These are phyloP conservation scores for Lepidium sativum DNA, from an alignment of 345 rosid species.

Conservation along the genomic window DNA sequence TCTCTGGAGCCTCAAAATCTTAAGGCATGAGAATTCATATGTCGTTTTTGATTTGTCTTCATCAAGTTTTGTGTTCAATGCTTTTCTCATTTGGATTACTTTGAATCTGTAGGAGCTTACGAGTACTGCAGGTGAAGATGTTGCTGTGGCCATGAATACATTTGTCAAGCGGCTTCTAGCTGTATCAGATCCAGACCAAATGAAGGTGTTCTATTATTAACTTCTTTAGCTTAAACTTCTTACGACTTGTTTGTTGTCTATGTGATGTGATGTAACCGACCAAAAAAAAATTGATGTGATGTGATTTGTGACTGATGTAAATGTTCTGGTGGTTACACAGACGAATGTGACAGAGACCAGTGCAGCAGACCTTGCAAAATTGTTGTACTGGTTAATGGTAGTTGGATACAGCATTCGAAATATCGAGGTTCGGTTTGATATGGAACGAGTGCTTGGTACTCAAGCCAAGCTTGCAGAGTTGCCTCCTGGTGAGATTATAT, in stretches of 20 bases:
- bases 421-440: conserved; percentile 92
- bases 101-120: conserved; percentile 65
- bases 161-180: conserved; percentile 88
- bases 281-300: no score
- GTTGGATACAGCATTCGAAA: conserved; percentile 93
- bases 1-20: conserved; percentile 94
- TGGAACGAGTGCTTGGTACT: conserved; percentile 84
- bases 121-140: conserved; percentile 93
- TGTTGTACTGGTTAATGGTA: conserved; percentile 93
- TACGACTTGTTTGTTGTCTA: background rate
- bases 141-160: conserved; percentile 80
- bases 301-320: background rate
- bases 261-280: no score
- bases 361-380: conserved; percentile 77
- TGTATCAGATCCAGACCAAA: conserved; percentile 68
- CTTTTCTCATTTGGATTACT: background rate
- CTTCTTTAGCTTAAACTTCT: background rate
- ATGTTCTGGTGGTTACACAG: conserved; percentile 34
- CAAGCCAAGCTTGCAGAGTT: conserved; percentile 74
- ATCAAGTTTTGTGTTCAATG: background rate
- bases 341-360: conserved; percentile 66
- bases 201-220: conserved; percentile 58
- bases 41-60: background rate
- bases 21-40: conserved; percentile 42
- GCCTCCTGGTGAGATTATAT: conserved; percentile 80